Evolutionary conservation across 2,329 filamentous ascomycete species (phyloP).

Genomic region (Cordyceps militaris): DNA sequence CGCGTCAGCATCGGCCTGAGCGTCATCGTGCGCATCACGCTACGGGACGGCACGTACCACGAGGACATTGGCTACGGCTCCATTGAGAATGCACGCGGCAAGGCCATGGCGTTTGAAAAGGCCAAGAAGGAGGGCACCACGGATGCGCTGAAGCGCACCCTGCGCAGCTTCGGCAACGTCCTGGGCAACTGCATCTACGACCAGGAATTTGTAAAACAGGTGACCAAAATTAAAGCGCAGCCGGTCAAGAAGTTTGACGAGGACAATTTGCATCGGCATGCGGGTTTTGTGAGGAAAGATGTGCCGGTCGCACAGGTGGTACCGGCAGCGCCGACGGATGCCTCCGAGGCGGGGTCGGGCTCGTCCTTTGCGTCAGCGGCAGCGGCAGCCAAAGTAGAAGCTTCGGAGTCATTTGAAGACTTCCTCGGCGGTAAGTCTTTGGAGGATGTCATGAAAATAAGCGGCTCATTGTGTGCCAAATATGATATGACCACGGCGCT

Average conservation of each 20-base stretch:
- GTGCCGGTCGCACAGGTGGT: slow-evolving; percentile 8
- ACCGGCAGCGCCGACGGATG: not conserved
- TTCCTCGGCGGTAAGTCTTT: slow-evolving; percentile 38
- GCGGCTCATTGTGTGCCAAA: not conserved
- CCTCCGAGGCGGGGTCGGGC: not conserved
- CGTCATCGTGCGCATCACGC: slow-evolving; percentile 81
- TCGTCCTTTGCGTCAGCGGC: slow-evolving; percentile 35
- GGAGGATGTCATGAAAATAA: not conserved
- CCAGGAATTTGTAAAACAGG: slow-evolving; percentile 82
- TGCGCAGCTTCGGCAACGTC: slow-evolving; percentile 91
- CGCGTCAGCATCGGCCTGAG: slow-evolving; percentile 81
- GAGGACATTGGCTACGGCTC: slow-evolving; percentile 97
- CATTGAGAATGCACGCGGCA: slow-evolving; percentile 92
- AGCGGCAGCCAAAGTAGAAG: slow-evolving; percentile 3
- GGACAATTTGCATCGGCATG: slow-evolving; percentile 72
- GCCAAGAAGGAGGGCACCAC: slow-evolving; percentile 98
- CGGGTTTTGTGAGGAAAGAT: slow-evolving; percentile 63
- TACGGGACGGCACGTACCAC: slow-evolving; percentile 92
- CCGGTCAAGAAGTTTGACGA: slow-evolving; percentile 69
- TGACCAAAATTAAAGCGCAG: slow-evolving; percentile 79
- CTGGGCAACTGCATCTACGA: slow-evolving; percentile 99
- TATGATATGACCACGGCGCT: not conserved
- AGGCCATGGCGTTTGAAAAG: slow-evolving; percentile 94
- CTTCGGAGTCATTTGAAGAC: slow-evolving; percentile 41
- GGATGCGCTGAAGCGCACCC: slow-evolving; percentile 80